Evolutionary conservation across 257 asterid species (phyloP).

Genomic region (Marsdenia floribunda): DNA sequence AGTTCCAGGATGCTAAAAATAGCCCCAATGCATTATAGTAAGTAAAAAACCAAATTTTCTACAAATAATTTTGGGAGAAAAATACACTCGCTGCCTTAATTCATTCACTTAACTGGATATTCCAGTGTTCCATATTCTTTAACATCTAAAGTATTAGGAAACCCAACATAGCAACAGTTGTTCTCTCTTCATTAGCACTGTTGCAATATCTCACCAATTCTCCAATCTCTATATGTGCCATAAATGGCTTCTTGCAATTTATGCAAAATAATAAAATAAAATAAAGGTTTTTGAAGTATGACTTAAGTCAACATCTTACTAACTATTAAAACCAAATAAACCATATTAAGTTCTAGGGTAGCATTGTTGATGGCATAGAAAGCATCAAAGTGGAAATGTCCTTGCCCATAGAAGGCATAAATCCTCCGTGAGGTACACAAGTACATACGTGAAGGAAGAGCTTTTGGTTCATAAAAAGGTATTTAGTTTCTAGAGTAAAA

Average conservation of each 20-base stretch:
- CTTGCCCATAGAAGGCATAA: not conserved
- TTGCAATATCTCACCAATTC: not conserved
- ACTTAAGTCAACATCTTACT: not conserved
- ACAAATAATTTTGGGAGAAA: not conserved
- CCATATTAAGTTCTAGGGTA: too few relatives aligned
- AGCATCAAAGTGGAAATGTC: not conserved
- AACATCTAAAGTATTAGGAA: not conserved
- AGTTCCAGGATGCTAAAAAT: not conserved
- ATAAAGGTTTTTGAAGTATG: not conserved
- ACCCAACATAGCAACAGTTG: not conserved
- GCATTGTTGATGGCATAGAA: not conserved
- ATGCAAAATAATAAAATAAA: not conserved
- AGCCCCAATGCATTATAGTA: too few relatives aligned
- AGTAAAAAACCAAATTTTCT: too few relatives aligned
- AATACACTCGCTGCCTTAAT: not conserved
- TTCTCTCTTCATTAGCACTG: not conserved
- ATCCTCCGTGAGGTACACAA: not conserved
- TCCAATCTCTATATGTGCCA: not conserved
- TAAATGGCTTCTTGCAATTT: not conserved
- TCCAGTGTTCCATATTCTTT: not conserved
- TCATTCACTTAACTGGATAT: not conserved
- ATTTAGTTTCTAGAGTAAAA: not conserved
- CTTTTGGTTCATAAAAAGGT: not conserved
- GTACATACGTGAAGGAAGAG: not conserved
- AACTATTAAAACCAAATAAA: not conserved